phyloP scores from a whole-genome alignment of 495 filamentous ascomycete species.

The Trichocladium uniseriatum region DNA sequence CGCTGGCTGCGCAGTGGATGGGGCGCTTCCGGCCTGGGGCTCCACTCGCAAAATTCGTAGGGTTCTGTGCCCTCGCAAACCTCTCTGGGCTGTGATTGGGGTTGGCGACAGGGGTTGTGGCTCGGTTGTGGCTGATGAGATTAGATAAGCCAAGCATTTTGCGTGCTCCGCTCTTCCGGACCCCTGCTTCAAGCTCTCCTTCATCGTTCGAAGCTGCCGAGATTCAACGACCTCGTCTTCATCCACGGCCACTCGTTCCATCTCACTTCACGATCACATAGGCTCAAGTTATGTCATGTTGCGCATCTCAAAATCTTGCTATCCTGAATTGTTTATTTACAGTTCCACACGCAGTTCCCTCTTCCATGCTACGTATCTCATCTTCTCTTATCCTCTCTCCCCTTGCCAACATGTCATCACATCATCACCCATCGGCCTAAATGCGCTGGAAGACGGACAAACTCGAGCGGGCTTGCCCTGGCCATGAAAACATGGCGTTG shows the following conservation, averaged over 20 bases:
- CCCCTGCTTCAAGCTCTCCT: no score
- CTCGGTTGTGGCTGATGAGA: neutral
- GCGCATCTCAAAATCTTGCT: no score
- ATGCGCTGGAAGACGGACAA: constrained; percentile 25
- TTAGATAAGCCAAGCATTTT: no score
- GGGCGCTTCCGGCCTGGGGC: constrained; percentile 9
- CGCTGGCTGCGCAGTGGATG: constrained; percentile 11
- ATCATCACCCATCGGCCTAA: neutral
- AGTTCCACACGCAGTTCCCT: no score
- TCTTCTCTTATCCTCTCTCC: neutral
- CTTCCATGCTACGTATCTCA: no score
- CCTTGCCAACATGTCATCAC: neutral
- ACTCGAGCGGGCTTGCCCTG: constrained; percentile 26
- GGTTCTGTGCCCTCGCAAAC: constrained; percentile 27
- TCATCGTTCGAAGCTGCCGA: no score
- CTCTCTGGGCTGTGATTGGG: constrained; percentile 14
- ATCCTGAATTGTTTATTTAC: no score
- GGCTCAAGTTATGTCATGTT: no score
- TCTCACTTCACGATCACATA: no score
- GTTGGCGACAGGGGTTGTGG: constrained; percentile 3
- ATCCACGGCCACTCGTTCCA: no score
- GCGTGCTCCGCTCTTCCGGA: no score
- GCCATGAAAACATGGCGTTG: constrained; percentile 38
- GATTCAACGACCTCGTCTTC: no score
- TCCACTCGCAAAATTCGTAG: constrained; percentile 31